Conservation (phyloP, 495 filamentous ascomycete species). For the Aspergillus coremiiformis region DNA sequence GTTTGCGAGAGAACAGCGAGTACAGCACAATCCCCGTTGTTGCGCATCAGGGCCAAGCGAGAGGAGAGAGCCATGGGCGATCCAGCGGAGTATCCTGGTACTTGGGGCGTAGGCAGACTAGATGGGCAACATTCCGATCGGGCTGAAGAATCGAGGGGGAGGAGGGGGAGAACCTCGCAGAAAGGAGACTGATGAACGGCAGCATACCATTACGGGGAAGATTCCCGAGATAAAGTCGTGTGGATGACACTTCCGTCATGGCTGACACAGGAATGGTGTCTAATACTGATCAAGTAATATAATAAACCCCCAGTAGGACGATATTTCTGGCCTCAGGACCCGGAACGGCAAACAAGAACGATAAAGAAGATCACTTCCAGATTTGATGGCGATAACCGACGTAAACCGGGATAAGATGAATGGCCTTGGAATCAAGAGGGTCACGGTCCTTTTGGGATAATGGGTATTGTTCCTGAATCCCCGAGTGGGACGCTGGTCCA, state of each 20-base stretch:
- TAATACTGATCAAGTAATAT: slow-evolving; percentile 5
- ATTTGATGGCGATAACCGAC: neutral
- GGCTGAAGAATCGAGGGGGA: slow-evolving; percentile 10
- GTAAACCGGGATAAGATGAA: slow-evolving; percentile 1
- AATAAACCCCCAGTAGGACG: slow-evolving; percentile 5
- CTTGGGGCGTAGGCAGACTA: slow-evolving; percentile 6
- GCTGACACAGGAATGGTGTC: slow-evolving; percentile 12
- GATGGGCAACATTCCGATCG: slow-evolving; percentile 14
- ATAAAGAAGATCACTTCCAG: slow-evolving; percentile 13
- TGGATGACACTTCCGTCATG: slow-evolving; percentile 72
- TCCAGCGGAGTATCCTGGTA: slow-evolving; percentile 14
- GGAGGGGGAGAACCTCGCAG: slow-evolving; percentile 13
- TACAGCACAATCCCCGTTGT: neutral
- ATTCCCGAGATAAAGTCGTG: slow-evolving; percentile 94
- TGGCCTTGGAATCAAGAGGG: slow-evolving; percentile 2
- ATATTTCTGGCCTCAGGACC: slow-evolving; percentile 4
- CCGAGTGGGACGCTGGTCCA: slow-evolving; percentile 6
- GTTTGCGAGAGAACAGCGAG: neutral
- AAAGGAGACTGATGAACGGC: slow-evolving; percentile 26
- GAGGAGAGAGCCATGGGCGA: slow-evolving; percentile 4
- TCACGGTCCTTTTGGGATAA: slow-evolving; percentile 3
- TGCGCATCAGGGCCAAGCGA: slow-evolving; percentile 7
- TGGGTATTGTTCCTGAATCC: slow-evolving; percentile 7
- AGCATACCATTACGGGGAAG: slow-evolving; percentile 91
- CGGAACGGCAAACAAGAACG: slow-evolving; percentile 2